phyloP scores from a whole-genome alignment of 176 grass and related monocot genomes.

The Triticum timopheevii region DNA sequence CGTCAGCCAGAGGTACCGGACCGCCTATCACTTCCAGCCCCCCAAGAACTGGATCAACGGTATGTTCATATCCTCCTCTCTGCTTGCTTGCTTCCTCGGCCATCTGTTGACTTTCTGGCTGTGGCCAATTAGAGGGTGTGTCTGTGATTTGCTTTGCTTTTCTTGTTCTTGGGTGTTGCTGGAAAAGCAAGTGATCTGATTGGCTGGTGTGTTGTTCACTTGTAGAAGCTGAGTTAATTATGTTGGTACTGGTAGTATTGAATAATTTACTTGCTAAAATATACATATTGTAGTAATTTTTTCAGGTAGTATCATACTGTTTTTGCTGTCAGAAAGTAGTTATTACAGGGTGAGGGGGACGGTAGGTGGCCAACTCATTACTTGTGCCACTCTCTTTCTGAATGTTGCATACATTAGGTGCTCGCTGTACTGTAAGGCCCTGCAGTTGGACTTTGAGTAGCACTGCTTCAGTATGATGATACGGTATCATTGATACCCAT shows the following conservation, averaged over 20 bases:
- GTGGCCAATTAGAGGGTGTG: not conserved
- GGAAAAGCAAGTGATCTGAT: not conserved
- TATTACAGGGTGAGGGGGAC: not conserved
- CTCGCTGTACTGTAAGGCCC: not conserved
- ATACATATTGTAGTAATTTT: not conserved
- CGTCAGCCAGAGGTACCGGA: slow-evolving; percentile 60
- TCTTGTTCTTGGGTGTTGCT: not conserved
- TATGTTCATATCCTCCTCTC: slow-evolving; percentile 19
- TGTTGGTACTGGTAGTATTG: not conserved
- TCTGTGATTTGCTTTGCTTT: not conserved
- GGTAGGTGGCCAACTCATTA: slow-evolving; percentile 34
- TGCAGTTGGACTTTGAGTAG: not conserved
- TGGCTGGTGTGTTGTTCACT: not conserved
- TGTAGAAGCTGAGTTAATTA: slow-evolving; percentile 8
- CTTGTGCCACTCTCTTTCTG: slow-evolving; percentile 22
- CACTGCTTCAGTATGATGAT: not conserved
- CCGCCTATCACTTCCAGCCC: slow-evolving; percentile 77
- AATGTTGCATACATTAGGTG: not conserved
- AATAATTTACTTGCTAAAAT: not conserved
- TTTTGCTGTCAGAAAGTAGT: not conserved
- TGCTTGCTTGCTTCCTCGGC: not conserved
- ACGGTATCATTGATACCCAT: not conserved
- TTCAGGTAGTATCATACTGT: not conserved
- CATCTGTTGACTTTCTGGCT: not conserved
- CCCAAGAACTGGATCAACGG: slow-evolving; percentile 82